phyloP scores from a whole-genome alignment of 306 rosid species.

The Glycine soja region DNA sequence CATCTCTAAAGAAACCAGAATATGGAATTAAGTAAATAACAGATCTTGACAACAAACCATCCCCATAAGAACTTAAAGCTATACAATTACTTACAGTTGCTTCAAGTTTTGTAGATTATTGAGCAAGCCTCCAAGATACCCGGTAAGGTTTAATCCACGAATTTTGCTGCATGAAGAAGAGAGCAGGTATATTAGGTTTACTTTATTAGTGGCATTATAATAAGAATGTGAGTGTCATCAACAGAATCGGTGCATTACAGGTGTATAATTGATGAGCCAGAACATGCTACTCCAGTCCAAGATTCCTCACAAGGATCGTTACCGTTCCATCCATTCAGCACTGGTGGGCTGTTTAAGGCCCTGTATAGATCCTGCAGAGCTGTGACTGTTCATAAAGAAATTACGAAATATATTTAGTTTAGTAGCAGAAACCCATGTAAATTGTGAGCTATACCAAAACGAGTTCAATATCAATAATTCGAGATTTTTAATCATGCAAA shows the following conservation, averaged over 20 bases:
- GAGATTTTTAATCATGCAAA: background rate
- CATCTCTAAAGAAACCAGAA: conserved; percentile 67
- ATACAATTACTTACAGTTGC: conserved; percentile 66
- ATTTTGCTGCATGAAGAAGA: conserved; percentile 66
- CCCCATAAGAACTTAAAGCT: background rate
- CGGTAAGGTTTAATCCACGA: conserved; percentile 78
- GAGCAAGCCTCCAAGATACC: conserved; percentile 71
- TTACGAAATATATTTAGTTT: conserved; percentile 2
- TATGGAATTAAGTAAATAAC: conserved; percentile 17
- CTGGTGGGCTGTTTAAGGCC: conserved; percentile 63
- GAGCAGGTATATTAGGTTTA: background rate
- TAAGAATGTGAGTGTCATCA: conserved; percentile 17
- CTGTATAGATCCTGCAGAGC: conserved; percentile 74
- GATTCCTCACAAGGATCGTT: conserved; percentile 87
- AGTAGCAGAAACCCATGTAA: conserved; percentile 21
- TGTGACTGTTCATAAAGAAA: conserved; percentile 54
- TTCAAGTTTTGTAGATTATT: conserved; percentile 67
- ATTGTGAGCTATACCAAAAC: background rate
- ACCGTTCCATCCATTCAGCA: conserved; percentile 76
- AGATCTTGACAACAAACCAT: conserved; percentile 10
- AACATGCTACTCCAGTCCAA: conserved; percentile 89
- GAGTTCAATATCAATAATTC: conserved; percentile 6
- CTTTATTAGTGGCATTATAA: conserved; percentile 24
- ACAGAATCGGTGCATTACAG: conserved; percentile 59
- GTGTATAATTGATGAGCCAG: conserved; percentile 76